phyloP scores from a whole-genome alignment of 768 basidiomycete species.

The Leccinum olivaceopallidum region DNA sequence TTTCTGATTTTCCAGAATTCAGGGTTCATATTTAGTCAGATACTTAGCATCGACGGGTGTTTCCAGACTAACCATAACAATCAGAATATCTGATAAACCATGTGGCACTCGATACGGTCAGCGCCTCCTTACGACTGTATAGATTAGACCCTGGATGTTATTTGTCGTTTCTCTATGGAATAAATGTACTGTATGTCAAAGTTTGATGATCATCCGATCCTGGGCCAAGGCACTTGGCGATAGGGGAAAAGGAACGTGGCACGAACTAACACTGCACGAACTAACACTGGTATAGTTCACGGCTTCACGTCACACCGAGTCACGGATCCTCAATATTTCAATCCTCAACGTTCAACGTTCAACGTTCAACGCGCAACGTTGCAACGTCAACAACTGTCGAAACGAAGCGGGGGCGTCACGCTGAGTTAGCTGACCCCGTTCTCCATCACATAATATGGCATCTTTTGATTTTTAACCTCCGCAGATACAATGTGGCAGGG shows the following conservation, averaged over 20 bases:
- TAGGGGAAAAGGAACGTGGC: background rate
- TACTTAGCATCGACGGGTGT: background rate
- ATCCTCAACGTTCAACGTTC: no score
- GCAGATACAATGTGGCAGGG: background rate
- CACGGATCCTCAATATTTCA: background rate
- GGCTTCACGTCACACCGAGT: background rate
- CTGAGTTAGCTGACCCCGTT: no score
- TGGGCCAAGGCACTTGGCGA: background rate
- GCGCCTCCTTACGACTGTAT: no score
- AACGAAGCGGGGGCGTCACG: no score
- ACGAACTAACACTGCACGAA: background rate
- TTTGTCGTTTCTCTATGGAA: background rate
- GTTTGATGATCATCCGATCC: slow-evolving; percentile 15
- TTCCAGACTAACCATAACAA: background rate
- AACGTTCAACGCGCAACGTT: no score
- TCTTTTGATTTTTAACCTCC: background rate
- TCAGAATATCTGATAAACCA: background rate
- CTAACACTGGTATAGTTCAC: background rate
- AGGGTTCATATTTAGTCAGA: slow-evolving; percentile 3
- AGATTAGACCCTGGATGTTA: background rate
- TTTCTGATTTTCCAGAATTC: slow-evolving; percentile 5
- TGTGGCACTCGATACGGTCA: background rate
- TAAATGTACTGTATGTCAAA: background rate
- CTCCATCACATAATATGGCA: background rate
- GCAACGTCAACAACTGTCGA: no score